Evolutionary conservation across 306 rosid genomes (phyloP).

Genomic region (Vachellia collinsii): DNA sequence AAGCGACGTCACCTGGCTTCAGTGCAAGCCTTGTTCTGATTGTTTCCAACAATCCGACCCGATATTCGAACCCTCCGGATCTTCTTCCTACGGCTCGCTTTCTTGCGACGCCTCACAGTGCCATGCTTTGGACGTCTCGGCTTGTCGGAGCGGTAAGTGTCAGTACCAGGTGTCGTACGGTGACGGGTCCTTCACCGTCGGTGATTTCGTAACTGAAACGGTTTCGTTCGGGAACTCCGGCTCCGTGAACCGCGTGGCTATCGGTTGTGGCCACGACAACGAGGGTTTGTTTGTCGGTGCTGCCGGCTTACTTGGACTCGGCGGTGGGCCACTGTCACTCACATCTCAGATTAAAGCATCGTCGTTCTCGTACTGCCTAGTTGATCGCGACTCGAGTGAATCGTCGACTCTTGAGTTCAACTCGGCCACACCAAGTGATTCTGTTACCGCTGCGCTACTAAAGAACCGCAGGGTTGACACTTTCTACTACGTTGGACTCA

Average conservation of each 20-base stretch:
- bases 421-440: conserved; percentile 64
- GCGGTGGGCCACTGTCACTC: conserved; percentile 72
- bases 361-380: conserved; percentile 84
- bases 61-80: conserved; percentile 60
- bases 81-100: conserved; percentile 56
- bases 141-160: conserved; percentile 55
- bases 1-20: conserved; percentile 89
- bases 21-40: conserved; percentile 81
- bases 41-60: conserved; percentile 93
- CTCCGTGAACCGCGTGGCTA: conserved; percentile 44
- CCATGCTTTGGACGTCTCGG: conserved; percentile 44
- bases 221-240: conserved; percentile 71
- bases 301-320: conserved; percentile 90
- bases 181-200: conserved; percentile 86
- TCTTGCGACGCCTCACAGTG: conserved; percentile 67
- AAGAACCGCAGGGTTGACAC: conserved; percentile 46
- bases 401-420: conserved; percentile 89
- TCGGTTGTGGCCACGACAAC: conserved; percentile 91
- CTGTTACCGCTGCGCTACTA: conserved; percentile 56
- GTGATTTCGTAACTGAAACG: conserved; percentile 71
- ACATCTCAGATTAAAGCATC: conserved; percentile 69
- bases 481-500: conserved; percentile 64
- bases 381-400: conserved; percentile 69
- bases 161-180: conserved; percentile 87
- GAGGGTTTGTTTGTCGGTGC: conserved; percentile 80